phyloP scores from a whole-genome alignment of 129 eudicot species.

The Solidago caesia region DNA sequence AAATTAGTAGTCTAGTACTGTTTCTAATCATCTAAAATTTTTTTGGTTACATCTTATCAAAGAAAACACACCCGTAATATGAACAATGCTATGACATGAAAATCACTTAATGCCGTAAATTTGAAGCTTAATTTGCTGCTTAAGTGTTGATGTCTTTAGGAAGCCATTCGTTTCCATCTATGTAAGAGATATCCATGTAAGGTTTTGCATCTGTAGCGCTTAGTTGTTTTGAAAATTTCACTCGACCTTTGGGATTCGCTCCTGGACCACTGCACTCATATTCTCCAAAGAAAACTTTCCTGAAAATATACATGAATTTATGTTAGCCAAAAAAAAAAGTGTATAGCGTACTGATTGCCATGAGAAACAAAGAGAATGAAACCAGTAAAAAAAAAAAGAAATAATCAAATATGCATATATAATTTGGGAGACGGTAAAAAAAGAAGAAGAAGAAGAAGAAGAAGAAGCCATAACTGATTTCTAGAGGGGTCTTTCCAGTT shows the following conservation, averaged over 20 bases:
- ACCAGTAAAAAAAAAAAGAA: too few relatives aligned
- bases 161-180: constrained; percentile 75
- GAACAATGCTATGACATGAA: too few relatives aligned
- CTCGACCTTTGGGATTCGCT: constrained; percentile 49
- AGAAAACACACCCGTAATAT: too few relatives aligned
- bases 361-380: too few relatives aligned
- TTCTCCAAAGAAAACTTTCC: constrained; percentile 77
- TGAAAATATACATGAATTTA: constrained; percentile 18
- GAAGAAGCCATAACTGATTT: constrained; percentile 45
- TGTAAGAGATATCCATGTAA: constrained; percentile 45
- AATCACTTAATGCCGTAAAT: too few relatives aligned
- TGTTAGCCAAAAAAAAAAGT: too few relatives aligned
- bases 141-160: constrained; percentile 11
- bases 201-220: constrained; percentile 57
- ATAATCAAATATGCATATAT: neutral
- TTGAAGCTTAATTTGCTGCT: neutral
- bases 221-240: constrained; percentile 53
- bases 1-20: too few relatives aligned
- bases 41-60: too few relatives aligned
- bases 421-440: neutral
- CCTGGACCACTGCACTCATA: constrained; percentile 68
- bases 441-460: too few relatives aligned
- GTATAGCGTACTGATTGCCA: too few relatives aligned
- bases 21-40: too few relatives aligned
- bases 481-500: constrained; percentile 75